A percentile compares a stretch with the other conserved stretches of the same genome.
phyloP scores from a whole-genome alignment of 2,329 filamentous ascomycete genomes.

The Penicillium verrucosum region DNA sequence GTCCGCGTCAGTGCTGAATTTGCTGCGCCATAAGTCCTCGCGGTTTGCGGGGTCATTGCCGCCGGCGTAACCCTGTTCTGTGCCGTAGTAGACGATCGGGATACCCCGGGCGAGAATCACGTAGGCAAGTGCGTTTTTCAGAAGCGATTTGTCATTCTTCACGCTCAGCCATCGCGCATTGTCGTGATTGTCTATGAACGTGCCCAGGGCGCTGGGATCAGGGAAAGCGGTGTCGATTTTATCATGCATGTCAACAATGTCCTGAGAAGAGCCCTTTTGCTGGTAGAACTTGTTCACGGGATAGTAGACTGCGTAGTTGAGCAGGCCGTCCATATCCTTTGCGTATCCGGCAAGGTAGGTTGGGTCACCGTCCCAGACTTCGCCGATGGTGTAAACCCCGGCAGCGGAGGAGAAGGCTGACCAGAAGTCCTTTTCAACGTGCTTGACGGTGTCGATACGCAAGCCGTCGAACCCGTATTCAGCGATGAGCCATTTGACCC shows the following conservation, averaged over 20 bases:
- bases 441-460: background rate
- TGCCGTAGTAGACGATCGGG: background rate
- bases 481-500: background rate
- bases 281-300: background rate
- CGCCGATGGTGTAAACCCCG: background rate
- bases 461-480: background rate
- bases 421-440: background rate
- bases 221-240: background rate
- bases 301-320: background rate
- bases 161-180: background rate
- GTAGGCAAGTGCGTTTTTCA: background rate
- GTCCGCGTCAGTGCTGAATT: background rate
- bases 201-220: background rate
- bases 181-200: background rate
- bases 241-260: background rate
- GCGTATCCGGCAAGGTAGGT: background rate
- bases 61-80: background rate
- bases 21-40: background rate
- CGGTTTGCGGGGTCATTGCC: background rate
- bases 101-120: background rate
- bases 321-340: background rate
- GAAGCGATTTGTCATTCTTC: background rate
- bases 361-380: background rate
- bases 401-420: background rate
- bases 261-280: background rate